phyloP scores from a whole-genome alignment of 2,329 filamentous ascomycete species.

The Macroventuria anomochaeta region DNA sequence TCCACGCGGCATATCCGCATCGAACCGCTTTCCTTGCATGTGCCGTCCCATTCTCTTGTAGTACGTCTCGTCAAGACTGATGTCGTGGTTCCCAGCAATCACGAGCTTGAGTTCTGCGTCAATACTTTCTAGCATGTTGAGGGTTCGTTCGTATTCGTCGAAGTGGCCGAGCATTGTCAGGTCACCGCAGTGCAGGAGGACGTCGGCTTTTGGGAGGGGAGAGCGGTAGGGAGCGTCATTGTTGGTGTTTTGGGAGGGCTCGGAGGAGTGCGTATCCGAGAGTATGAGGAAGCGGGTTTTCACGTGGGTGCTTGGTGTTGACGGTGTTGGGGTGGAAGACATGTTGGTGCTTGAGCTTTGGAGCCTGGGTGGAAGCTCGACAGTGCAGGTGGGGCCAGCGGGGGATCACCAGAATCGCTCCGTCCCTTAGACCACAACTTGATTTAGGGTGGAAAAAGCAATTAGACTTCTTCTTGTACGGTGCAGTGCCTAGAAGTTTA shows the following conservation, averaged over 20 bases:
- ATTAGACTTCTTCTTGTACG: no score
- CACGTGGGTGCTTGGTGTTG: constrained; percentile 14
- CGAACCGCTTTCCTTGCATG: constrained; percentile 35
- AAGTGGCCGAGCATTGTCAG: constrained; percentile 60
- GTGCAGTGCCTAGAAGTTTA: no score
- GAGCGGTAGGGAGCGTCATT: constrained; percentile 28
- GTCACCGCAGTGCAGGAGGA: constrained; percentile 66
- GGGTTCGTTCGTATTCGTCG: constrained; percentile 55
- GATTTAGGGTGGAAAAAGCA: not conserved
- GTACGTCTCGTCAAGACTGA: constrained; percentile 61
- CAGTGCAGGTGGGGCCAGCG: constrained; percentile 4
- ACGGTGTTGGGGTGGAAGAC: constrained; percentile 5
- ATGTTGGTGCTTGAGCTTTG: constrained; percentile 19
- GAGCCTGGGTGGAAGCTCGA: not conserved
- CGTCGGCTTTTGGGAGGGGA: constrained; percentile 59
- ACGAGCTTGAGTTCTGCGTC: constrained; percentile 65
- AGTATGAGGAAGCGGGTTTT: constrained; percentile 54
- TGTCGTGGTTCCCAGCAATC: constrained; percentile 69
- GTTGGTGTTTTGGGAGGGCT: constrained; percentile 19
- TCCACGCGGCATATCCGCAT: constrained; percentile 24
- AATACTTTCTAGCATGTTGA: constrained; percentile 57
- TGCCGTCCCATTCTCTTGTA: constrained; percentile 44
- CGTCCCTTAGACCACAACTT: not conserved
- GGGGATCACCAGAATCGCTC: not conserved
- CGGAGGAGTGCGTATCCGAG: constrained; percentile 52